phyloP scores from a whole-genome alignment of 75 land plant genomes.

The Chamaecyparis obtusa region DNA sequence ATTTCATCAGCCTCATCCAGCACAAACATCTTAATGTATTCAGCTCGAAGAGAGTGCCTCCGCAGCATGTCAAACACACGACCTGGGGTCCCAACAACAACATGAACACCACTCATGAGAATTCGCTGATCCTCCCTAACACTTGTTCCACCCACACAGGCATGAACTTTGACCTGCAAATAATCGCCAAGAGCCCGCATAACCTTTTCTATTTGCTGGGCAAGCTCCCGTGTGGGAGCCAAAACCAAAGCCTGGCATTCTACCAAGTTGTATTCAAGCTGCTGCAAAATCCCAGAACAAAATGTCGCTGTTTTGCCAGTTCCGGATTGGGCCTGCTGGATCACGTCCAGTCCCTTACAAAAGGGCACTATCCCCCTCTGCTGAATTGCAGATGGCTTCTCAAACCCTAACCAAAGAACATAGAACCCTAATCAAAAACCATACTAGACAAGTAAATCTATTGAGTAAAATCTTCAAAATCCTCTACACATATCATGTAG shows the following conservation, averaged over 20 bases:
- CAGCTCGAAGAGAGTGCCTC: constrained; percentile 74
- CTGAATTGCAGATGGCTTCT: constrained; percentile 87
- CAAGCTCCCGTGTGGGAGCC: constrained; percentile 77
- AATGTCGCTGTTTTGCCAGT: constrained; percentile 91
- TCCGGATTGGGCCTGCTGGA: constrained; percentile 81
- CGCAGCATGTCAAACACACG: constrained; percentile 84
- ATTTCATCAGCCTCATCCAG: constrained; percentile 84
- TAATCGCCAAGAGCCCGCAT: constrained; percentile 87
- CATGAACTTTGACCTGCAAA: constrained; percentile 75
- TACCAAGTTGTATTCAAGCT: constrained; percentile 58
- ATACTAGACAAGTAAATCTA: not conserved
- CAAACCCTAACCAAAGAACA: constrained; percentile 50
- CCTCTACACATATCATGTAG: not conserved
- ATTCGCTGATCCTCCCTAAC: constrained; percentile 73
- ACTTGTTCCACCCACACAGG: constrained; percentile 77
- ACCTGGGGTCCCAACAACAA: constrained; percentile 86
- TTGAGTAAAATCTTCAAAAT: not conserved
- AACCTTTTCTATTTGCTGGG: constrained; percentile 86
- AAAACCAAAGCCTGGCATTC: constrained; percentile 76
- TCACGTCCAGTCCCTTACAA: constrained; percentile 69
- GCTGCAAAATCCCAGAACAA: constrained; percentile 78
- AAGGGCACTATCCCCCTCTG: constrained; percentile 89
- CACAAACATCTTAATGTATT: constrained; percentile 78
- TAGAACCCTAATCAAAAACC: not conserved
- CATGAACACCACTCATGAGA: constrained; percentile 75